phyloP scores from a whole-genome alignment of 1,284 basidiomycete genomes.

The Xerocomus minutiporus region DNA sequence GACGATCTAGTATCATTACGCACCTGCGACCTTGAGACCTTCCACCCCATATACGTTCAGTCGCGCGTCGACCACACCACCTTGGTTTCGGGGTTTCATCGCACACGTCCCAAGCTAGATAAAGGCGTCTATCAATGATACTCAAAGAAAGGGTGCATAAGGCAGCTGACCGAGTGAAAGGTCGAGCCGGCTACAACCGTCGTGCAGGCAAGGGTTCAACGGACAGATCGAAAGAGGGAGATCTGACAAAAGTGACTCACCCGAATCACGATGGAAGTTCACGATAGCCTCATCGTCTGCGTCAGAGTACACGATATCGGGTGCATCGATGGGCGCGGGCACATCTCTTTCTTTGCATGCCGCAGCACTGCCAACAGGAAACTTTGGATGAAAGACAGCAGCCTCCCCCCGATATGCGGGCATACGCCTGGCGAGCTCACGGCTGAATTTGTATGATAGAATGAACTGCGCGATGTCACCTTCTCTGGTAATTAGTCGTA shows the following conservation, averaged over 20 bases:
- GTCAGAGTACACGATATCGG: constrained; percentile 49
- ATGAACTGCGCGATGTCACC: not conserved
- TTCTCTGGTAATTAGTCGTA: not conserved
- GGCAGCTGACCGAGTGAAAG: constrained; percentile 52
- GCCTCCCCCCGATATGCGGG: constrained; percentile 52
- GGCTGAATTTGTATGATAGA: constrained; percentile 37
- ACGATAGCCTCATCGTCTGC: constrained; percentile 56
- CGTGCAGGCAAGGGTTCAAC: not conserved
- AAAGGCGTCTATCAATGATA: not conserved
- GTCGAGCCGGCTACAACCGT: constrained; percentile 37
- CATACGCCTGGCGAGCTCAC: constrained; percentile 47
- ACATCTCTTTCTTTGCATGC: constrained; percentile 28
- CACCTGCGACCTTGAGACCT: constrained; percentile 31
- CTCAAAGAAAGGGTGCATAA: not conserved
- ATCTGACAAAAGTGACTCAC: constrained; percentile 19
- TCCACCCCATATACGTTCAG: constrained; percentile 30
- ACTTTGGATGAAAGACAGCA: constrained; percentile 43
- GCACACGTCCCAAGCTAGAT: constrained; percentile 30
- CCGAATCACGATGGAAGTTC: constrained; percentile 33
- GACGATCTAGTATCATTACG: not conserved
- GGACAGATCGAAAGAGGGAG: too few species aligned
- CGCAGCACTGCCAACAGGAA: constrained; percentile 44
- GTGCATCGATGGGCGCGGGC: constrained; percentile 40
- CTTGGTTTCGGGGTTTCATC: constrained; percentile 26
- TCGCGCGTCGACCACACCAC: constrained; percentile 30